Percentiles rank a stretch among this genome's conserved stretches.
Evolutionary conservation across 2,329 filamentous ascomycete genomes (phyloP).

Genomic region (Acarospora socialis): DNA sequence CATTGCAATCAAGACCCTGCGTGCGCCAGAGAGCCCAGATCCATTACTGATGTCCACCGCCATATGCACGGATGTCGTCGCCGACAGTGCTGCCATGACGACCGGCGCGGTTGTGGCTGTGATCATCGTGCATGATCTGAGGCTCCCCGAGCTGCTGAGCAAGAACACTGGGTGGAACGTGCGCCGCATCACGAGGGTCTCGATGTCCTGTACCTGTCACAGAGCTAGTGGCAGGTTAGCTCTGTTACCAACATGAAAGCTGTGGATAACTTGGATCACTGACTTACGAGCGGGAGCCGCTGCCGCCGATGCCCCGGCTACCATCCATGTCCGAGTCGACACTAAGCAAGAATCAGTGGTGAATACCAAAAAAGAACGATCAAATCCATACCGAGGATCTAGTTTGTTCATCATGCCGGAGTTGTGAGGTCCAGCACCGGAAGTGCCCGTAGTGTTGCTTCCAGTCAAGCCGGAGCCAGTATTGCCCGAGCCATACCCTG

Average conservation of each 20-base stretch:
- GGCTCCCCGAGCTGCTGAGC: conserved; percentile 4
- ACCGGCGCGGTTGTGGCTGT: conserved; percentile 2
- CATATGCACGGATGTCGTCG: conserved; percentile 1
- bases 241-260: no score
- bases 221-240: no score
- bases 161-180: conserved; percentile 5
- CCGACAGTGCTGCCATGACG: conserved; percentile 6
- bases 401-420: conserved; percentile 40
- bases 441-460: no score
- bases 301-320: conserved; percentile 1
- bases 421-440: conserved; percentile 41
- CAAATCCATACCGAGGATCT: conserved; percentile 32
- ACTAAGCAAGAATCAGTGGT: no score
- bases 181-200: conserved; percentile 6
- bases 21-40: no score
- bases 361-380: conserved; percentile 4
- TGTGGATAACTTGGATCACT: no score
- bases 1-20: no score
- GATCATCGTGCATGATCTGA: conserved; percentile 6
- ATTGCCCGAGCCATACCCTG: no score
- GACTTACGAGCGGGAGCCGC: no score
- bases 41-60: conserved; percentile 2
- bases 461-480: no score
- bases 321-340: conserved; percentile 4
- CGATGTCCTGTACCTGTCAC: no score